phyloP scores from a whole-genome alignment of 495 filamentous ascomycete species.

The Neurospora sp. region DNA sequence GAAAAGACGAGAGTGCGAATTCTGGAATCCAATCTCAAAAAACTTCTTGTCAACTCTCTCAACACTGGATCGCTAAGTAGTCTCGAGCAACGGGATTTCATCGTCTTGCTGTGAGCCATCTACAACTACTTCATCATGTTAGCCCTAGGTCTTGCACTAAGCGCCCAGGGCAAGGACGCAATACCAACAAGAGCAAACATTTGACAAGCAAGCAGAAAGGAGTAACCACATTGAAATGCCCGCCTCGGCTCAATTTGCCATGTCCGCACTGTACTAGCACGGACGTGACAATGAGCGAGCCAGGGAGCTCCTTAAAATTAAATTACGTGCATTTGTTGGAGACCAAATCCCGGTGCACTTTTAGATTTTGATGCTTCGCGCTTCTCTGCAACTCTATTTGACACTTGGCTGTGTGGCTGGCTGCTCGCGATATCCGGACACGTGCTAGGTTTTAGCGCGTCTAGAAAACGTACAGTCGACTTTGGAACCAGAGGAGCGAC shows the following conservation, averaged over 20 bases:
- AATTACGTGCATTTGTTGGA: background rate
- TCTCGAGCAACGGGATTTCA: background rate
- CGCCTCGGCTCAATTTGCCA: background rate
- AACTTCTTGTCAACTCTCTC: background rate
- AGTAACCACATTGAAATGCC: background rate
- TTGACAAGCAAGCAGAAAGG: background rate
- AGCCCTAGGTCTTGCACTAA: background rate
- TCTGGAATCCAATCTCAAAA: conserved; percentile 2
- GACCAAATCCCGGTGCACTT: background rate
- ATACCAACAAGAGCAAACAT: background rate
- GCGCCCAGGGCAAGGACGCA: background rate
- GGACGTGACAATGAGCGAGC: background rate
- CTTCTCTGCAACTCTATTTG: background rate
- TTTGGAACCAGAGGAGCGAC: background rate
- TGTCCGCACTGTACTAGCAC: background rate
- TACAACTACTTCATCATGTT: background rate
- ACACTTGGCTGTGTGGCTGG: background rate
- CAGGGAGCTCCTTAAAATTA: background rate
- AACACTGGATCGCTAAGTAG: background rate
- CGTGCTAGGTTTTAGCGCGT: background rate
- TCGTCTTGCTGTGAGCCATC: background rate
- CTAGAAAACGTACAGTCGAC: background rate
- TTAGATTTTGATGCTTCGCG: background rate
- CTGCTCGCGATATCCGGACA: background rate
- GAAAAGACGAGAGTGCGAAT: background rate